Base-by-base conservation (phyloP, 129 eudicot species). In the Silybum marianum region DNA sequence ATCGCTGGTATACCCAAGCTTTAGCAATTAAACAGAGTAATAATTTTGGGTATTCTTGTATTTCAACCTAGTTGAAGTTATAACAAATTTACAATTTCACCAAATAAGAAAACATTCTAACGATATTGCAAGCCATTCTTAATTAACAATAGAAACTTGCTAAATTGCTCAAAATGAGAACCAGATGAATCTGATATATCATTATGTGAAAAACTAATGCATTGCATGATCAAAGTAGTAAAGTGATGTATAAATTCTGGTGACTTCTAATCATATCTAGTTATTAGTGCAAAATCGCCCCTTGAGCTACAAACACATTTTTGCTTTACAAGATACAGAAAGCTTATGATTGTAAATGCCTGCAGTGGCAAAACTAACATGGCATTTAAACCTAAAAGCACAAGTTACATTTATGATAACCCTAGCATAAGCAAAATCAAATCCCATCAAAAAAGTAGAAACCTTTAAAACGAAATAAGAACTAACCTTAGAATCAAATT, bases 201-300 rank as follows among this genome's bases (percentile, higher is more conserved):
- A 30, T 18, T 36, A 54, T 32, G 48, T 22, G 58, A 26, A 32
- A 67, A 77, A 83, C 70, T 14, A 71, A 40, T 62, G 46, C 36
- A 60, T 54, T 70, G 48, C 51, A 77, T 73, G 67, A 71, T 54
- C 67, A 71, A 38, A 51, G 80, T 40, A 70, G 86, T 63, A 58
- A 60, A 60, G 13, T 71, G 54, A 83, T 19, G 73, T 34, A 60
- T 82, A 70, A 54, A 36, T 13, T 76, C 44, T 24, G 46, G 24
- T 46, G 38, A 26, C 63, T 70, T 54, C 82, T 10, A 72, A 76
- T 71, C 54, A 71, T 39, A 71, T 69, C 36, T 39, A 10, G 25
- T 76, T 82, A 82, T 69, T 75, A 82, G 36, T 40, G 28, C 62
- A 48, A 34, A 82, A 75, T 21, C 75, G 76, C 23, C 21, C 26